A percentile compares a stretch with the other conserved stretches of the same genome.
phyloP scores from a whole-genome alignment of 2,329 filamentous ascomycete genomes.

The Paradendryphiella salina region DNA sequence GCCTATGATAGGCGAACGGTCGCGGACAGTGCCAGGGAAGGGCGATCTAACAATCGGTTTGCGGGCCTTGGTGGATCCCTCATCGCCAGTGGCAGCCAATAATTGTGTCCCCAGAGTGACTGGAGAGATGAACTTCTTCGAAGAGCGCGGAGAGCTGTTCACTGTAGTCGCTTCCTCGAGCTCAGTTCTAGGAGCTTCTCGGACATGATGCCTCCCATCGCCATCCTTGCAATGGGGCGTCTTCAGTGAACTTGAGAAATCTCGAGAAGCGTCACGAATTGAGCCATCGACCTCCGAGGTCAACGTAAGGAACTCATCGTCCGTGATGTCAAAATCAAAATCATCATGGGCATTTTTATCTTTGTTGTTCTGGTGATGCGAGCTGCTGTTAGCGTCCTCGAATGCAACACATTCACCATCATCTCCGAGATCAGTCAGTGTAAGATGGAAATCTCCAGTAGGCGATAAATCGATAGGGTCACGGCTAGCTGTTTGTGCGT shows the following conservation, averaged over 20 bases:
- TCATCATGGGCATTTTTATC: conserved; percentile 6
- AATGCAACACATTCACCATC: not conserved
- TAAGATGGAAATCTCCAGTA: not conserved
- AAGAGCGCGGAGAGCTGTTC: conserved; percentile 1
- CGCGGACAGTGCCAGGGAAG: conserved; percentile 56
- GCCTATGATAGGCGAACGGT: conserved; percentile 60
- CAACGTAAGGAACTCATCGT: conserved; percentile 30
- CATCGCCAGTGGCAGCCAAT: conserved; percentile 11
- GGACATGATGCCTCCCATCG: no score
- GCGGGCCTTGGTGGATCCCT: conserved; percentile 4
- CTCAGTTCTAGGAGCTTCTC: not conserved
- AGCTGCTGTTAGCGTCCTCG: not conserved
- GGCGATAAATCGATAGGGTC: not conserved
- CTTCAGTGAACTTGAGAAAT: conserved; percentile 3
- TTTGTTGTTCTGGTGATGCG: not conserved
- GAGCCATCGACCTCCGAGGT: conserved; percentile 4
- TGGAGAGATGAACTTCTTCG: conserved; percentile 29
- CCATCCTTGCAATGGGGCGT: not conserved
- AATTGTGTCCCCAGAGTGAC: conserved; percentile 26
- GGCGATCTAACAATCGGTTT: conserved; percentile 56
- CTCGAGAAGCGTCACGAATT: not conserved
- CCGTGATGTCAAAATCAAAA: conserved; percentile 30
- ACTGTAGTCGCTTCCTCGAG: not conserved
- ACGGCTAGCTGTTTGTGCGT: not conserved
- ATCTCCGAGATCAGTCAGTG: not conserved